Evolutionary conservation across 1,284 basidiomycete genomes (phyloP), one percentile per base, ranked within the genome.

Genomic region (Retiboletus flavoniger): DNA sequence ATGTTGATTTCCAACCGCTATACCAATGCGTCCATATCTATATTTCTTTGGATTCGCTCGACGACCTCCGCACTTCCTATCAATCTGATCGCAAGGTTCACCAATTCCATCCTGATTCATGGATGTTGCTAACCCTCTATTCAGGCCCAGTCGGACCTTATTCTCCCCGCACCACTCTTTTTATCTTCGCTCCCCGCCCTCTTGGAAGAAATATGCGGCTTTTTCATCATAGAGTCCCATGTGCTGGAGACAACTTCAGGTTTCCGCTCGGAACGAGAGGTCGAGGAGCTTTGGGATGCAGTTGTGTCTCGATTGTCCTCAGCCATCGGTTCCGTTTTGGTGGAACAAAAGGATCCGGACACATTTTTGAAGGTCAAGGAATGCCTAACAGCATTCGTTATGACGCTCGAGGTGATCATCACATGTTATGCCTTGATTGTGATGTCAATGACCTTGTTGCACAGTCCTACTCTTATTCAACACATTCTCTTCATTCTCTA

Each of bases 11-110:
- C 75, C 89, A 89, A 62, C 95, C 97, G 7, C 73, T 99, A 14
- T 98, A 95, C 65, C 93, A 98, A 73, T 97, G 93, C 68, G 96
- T 99, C 47, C 96, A 98, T 66, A 99, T 98, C 59, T 95, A 99
- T 72, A 89, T 93, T 54, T 87, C 94, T 4, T 78, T 99, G 14
- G 93, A 96, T 66, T 86, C 88, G 14, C 80, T 95, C 19, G 87
- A 93, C 50, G 94, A 98, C 63, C 80, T 99, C 16, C 93, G 95
- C 58, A 82, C 82, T 46, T 95, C 88, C 44, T 99, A 98, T 67
- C 95, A 99, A 72, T 92, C 93, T 36, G 97, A 99, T 70, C 84
- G 97, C 61, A 93, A 95, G 76, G 94, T 88, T 65, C 42, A 75
- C 55, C n/a, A 44, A 43, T 17, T 40, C n/a, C 40, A 14, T 54